Evolutionary conservation across 2,329 filamentous ascomycete species (phyloP), one percentile per base, ranked within the genome.

Genomic region (Xylariaceae sp.): DNA sequence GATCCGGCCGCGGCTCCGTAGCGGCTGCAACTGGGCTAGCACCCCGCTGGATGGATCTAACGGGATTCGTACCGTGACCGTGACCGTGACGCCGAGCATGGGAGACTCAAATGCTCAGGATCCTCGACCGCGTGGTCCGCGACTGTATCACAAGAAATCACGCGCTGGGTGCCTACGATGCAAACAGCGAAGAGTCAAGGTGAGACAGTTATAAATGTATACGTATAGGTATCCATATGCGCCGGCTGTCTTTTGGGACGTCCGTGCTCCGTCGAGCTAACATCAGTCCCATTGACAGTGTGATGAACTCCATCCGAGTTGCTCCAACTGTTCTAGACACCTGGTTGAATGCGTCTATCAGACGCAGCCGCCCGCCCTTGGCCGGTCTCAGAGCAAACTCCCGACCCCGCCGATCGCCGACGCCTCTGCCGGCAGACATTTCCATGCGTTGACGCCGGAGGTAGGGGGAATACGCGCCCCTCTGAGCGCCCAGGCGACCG

Each of bases 61-160:
- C 46, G 32, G 50, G 36, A 39, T 46, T 54, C 54, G 51, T 57
- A 40, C 54, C 18, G 54, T 47, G n/a, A n/a, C n/a, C n/a, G n/a
- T n/a, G n/a, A n/a, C n/a, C n/a, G n/a, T 54, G 46, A 29, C 26
- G 34, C 46, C 50, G 12, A 45, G 21, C 18, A 60, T 60, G 59
- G 59, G 59, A 51, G 57, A 61, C 52, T 49, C 45, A 42, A 58
- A 50, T 9, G 13, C 47, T 30, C 61, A 59, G 41, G 61, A 63
- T 19, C 50, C 56, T 40, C 63, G 63, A 49, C 55, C 62, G 22
- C 65, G 65, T 41, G 67, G 65, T 40, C 67, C 67, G 13, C 64
- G 67, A 18, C 59, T 70, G 26, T 70, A 70, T 53, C 67, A 70
- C 51, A 69, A 70, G 29, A 70, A 69, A 47, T 67, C 64, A 34